Conservation (phyloP, 2,329 filamentous ascomycete genomes). For the Phyllosticta citrichinensis region DNA sequence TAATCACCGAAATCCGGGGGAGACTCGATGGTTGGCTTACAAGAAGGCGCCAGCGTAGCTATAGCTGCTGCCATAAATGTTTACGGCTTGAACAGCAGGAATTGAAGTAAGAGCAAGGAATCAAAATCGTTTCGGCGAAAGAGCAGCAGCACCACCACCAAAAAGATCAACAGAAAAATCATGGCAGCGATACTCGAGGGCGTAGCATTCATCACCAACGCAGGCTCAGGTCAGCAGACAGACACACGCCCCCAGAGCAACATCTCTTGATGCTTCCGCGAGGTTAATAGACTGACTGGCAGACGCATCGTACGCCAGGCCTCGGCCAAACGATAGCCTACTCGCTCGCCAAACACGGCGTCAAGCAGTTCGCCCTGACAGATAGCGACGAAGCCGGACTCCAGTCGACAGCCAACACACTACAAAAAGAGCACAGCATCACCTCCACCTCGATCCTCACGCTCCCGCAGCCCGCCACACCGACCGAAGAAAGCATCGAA, state of each 20-base stretch:
- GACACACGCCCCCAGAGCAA: neutral
- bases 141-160: neutral
- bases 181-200: conserved; percentile 36
- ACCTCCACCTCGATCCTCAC: conserved; percentile 7
- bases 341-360: conserved; percentile 14
- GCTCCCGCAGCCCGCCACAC: conserved; percentile 2
- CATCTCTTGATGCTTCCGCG: neutral
- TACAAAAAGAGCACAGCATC: conserved; percentile 8
- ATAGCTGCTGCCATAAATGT: no score
- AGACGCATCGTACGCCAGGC: conserved; percentile 22
- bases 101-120: no score
- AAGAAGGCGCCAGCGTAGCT: neutral
- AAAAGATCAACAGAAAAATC: neutral
- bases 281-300: conserved; percentile 14
- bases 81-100: no score
- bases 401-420: conserved; percentile 14
- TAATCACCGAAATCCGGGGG: neutral
- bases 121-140: no score
- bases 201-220: conserved; percentile 41
- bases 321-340: conserved; percentile 41
- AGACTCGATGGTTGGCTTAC: neutral
- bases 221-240: conserved; percentile 32
- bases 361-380: conserved; percentile 4
- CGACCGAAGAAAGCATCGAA: conserved; percentile 29
- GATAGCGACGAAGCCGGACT: conserved; percentile 12